phyloP scores from a whole-genome alignment of 371 early-diverging fungal genomes.

The Mucor sp. region DNA sequence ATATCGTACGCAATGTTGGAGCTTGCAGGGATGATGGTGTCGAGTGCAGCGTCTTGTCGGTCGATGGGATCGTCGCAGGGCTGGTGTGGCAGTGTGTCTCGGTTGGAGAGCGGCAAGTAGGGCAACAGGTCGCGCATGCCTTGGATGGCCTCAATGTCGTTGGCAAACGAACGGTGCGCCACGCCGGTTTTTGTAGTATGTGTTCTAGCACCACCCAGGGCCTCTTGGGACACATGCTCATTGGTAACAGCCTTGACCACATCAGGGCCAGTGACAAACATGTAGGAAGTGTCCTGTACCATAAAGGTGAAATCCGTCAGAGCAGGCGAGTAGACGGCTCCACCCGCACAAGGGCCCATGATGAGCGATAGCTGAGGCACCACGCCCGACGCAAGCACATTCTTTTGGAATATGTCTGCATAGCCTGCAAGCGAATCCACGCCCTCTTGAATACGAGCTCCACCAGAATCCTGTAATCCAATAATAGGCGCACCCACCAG shows the following conservation, averaged over 20 bases:
- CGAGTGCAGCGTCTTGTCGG: slow-evolving; percentile 81
- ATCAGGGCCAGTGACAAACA: slow-evolving; percentile 97
- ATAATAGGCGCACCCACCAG: slow-evolving; percentile 94
- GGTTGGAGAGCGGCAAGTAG: slow-evolving; percentile 88
- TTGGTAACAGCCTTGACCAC: slow-evolving; percentile 97
- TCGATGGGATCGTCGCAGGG: slow-evolving; percentile 71
- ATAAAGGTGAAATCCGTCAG: slow-evolving; percentile 96
- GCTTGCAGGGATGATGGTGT: slow-evolving; percentile 88
- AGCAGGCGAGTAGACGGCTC: slow-evolving; percentile 97
- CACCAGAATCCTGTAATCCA: slow-evolving; percentile 96
- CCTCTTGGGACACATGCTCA: slow-evolving; percentile 95
- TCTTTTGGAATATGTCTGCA: slow-evolving; percentile 95
- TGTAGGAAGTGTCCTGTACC: slow-evolving; percentile 95
- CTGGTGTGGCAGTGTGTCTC: slow-evolving; percentile 67
- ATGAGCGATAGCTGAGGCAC: slow-evolving; percentile 95
- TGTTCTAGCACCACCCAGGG: slow-evolving; percentile 91
- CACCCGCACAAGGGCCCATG: slow-evolving; percentile 98
- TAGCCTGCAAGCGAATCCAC: slow-evolving; percentile 96
- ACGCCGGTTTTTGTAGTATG: slow-evolving; percentile 93
- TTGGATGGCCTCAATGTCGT: slow-evolving; percentile 94
- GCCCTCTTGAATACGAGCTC: slow-evolving; percentile 98
- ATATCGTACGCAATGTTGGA: slow-evolving; percentile 96
- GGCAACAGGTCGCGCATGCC: slow-evolving; percentile 85
- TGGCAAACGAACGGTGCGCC: slow-evolving; percentile 91
- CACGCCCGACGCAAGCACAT: slow-evolving; percentile 93